Base-by-base conservation (phyloP, 2,329 filamentous ascomycete species). In the Rosellinia necatrix region DNA sequence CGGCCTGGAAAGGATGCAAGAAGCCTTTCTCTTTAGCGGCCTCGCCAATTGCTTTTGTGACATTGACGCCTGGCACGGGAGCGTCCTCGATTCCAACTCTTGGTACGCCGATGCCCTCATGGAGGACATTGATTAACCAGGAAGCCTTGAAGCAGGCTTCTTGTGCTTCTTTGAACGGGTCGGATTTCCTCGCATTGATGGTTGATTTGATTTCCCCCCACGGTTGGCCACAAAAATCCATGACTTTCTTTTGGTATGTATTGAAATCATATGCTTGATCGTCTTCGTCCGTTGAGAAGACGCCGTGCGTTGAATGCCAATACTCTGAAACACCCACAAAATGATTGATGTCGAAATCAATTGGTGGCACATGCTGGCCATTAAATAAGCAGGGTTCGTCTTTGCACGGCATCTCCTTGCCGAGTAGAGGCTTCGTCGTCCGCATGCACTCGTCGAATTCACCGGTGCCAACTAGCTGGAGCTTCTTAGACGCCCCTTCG, bases 251-350 rank as follows among this genome's bases (percentile, higher is more conserved):
- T 69, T 97, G 92, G 66, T 97, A 99, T 0, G 89, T 92, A 59
- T 87, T 84, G 64, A 96, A 90, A 68, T 97, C 92, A 71, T 97
- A 99, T 0, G 90, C 85, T 63, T 54, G 59, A 13, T 90, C 88
- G 64, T 92, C 90, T 63, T 90, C 88, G 59, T 84, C 81, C 61
- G 90, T 86, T 3, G 85, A 86, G 66, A 99, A 97, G 2, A 97
- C 88, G 51, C 94, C 92, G 66, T 99, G 94, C 0, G 94, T 99
- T 0, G 93, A 96, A 72, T 99, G 94, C 93, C 94, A 99, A 74
- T 96, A 99, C 70, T 99, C 94, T 1, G 93, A 97, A 3, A 99
- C 93, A 9, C 94, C 94, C 24, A 99, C 88, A 68, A 99, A 99
- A 71, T 97, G 96, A 67, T 99, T 99, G 30, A 97, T 87, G 60